phyloP scores from a whole-genome alignment of 169 alveolate genomes.

The Eimeria tenella region DNA sequence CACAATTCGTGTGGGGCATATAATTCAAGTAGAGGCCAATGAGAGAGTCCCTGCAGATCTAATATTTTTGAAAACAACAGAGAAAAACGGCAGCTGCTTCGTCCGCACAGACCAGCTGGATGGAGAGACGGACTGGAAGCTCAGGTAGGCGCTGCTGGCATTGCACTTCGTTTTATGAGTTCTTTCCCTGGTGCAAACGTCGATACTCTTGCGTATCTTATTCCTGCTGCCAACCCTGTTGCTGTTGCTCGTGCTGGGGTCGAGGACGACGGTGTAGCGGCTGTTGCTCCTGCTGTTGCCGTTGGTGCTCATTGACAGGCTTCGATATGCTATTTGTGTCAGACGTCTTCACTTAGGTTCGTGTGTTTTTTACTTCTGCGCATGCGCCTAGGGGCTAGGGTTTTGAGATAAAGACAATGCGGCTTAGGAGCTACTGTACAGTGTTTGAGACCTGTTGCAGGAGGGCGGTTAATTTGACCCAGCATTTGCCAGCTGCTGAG shows the following conservation, averaged over 20 bases:
- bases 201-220: too few relatives aligned
- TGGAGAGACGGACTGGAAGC: conserved; percentile 99
- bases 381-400: too few relatives aligned
- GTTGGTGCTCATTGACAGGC: too few relatives aligned
- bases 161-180: too few relatives aligned
- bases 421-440: background rate
- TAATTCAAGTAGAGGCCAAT: conserved; percentile 93
- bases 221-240: too few relatives aligned
- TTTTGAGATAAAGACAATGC: background rate
- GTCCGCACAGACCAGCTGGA: conserved; percentile 99
- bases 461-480: conserved; percentile 11
- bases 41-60: conserved; percentile 99
- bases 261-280: too few relatives aligned
- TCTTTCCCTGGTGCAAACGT: too few relatives aligned
- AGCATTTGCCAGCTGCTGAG: background rate
- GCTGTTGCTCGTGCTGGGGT: too few relatives aligned
- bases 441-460: background rate
- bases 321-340: too few relatives aligned
- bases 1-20: conserved; percentile 94
- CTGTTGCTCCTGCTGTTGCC: too few relatives aligned
- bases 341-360: too few relatives aligned
- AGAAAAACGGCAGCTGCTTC: conserved; percentile 86
- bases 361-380: background rate
- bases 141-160: conserved; percentile 65
- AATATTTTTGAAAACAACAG: conserved; percentile 92